Evolutionary conservation across 352 stramenopile species (phyloP).

Genomic region (Pythium grandisporangium): DNA sequence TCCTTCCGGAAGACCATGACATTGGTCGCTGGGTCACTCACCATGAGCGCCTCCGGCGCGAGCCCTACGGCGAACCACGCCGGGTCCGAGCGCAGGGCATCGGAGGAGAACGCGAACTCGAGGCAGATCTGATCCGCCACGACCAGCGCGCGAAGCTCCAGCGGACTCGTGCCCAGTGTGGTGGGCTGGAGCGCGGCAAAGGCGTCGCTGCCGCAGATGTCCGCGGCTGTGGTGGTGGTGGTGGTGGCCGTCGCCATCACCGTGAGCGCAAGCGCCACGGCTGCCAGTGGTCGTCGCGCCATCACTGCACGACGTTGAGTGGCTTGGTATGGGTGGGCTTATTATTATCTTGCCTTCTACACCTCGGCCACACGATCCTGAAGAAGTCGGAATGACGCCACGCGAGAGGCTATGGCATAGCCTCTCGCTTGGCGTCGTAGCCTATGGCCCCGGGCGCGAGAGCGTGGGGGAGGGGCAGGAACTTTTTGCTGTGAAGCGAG

Average conservation of each 20-base stretch:
- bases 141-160: conserved; percentile 49
- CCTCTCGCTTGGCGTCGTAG: too few relatives aligned
- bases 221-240: conserved; percentile 2
- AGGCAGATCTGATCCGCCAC: conserved; percentile 51
- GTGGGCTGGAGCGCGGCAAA: conserved; percentile 37
- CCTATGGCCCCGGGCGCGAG: too few relatives aligned
- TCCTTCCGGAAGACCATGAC: conserved; percentile 63
- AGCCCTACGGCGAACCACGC: conserved; percentile 61
- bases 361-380: too few relatives aligned
- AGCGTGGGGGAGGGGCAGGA: too few relatives aligned
- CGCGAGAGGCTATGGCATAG: too few relatives aligned
- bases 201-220: conserved; percentile 38
- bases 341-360: too few relatives aligned
- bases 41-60: conserved; percentile 33
- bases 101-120: conserved; percentile 43
- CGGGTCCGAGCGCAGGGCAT: conserved; percentile 19
- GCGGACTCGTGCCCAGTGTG: conserved; percentile 41
- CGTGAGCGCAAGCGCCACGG: too few relatives aligned
- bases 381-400: too few relatives aligned
- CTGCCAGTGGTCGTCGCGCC: too few relatives aligned
- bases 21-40: conserved; percentile 55
- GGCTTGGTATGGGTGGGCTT: too few relatives aligned
- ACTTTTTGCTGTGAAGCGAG: too few relatives aligned
- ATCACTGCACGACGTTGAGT: too few relatives aligned
- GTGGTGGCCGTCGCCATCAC: conserved; percentile 4